phyloP scores from a whole-genome alignment of 495 filamentous ascomycete species.

The Sphaerosporella brunnea region DNA sequence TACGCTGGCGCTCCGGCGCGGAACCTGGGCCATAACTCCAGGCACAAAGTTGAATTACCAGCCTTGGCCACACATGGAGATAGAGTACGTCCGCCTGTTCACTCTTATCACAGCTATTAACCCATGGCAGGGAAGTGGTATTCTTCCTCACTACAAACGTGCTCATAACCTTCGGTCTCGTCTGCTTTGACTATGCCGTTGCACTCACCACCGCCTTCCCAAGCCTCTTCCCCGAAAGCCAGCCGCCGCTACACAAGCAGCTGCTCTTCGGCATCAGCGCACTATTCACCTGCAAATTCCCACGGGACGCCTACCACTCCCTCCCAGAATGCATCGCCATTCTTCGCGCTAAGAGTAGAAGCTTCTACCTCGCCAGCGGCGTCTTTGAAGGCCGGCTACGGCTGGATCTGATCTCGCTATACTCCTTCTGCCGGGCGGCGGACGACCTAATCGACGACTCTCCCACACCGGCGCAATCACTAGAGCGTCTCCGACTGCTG shows the following conservation, averaged over 20 bases:
- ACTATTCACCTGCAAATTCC: constrained; percentile 31
- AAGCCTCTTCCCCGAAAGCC: constrained; percentile 30
- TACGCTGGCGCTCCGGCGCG: constrained; percentile 39
- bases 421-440: constrained; percentile 53
- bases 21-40: constrained; percentile 47
- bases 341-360: constrained; percentile 42
- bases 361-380: constrained; percentile 49
- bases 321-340: constrained; percentile 37
- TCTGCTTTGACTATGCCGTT: constrained; percentile 44
- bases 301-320: constrained; percentile 32
- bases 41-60: constrained; percentile 42
- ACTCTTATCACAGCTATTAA: neutral
- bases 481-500: constrained; percentile 32
- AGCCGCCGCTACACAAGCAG: neutral
- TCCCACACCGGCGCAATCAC: constrained; percentile 29
- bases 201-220: constrained; percentile 41
- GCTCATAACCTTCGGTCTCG: constrained; percentile 45
- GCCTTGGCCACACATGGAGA: constrained; percentile 43
- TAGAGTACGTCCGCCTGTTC: constrained; percentile 29
- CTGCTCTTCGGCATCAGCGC: constrained; percentile 15
- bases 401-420: constrained; percentile 45
- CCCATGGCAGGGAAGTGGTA: constrained; percentile 32
- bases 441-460: constrained; percentile 52
- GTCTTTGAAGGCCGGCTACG: constrained; percentile 45
- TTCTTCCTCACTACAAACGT: constrained; percentile 52